Base-by-base conservation (phyloP, 192 early-diverging fungal species). In the Coemansia sp. region DNA sequence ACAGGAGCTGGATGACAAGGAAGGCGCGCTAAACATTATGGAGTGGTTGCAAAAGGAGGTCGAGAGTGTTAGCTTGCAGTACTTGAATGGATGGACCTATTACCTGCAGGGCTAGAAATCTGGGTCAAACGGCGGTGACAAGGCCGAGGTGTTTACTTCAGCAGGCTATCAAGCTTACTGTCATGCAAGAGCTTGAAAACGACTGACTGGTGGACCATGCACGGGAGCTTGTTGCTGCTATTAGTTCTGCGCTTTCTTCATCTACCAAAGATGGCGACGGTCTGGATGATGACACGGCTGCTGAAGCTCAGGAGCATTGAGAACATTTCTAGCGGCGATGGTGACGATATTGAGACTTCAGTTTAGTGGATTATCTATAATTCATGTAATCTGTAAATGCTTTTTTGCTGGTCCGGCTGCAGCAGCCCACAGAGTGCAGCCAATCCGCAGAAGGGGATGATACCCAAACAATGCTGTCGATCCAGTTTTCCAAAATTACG, bases 71-170 rank as follows among this genome's bases (percentile, higher is more conserved):
- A 93, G 96, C 69, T 69, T 87, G 35, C 96, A 93, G 92, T 99
- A 99, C 74, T 84, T 99, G 54, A 95, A 89, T 82, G 93, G 94
- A 32, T 96, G 92, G 92, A 88, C 89, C 39, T 94, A 96, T 64
- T 91, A 91, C 61, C 83, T 88, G 82, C 86, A 87, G 54, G 90
- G 92, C 69, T 92, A 94, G 19, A 89, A 92, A 48, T 61, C 74
- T 12, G 81, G 85, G 9, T 84, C 87, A 57, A 26, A 50, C 61
- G 51, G 24, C 3, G 32, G 57, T 18, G 71, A 69, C 49, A 81
- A 64, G 68, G 26, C 53, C 27, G 16, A 64, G 52, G 43, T 69
- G 29, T 62, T 64, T 13, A 54, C 58, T 45, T 72, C 71, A n/a
- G 62, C 82, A 12, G 68, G 64, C 72, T 1, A 57, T 70, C 22